These are phyloP conservation scores for Blastomyces parvus DNA, from an alignment of 2,329 filamentous ascomycete species.

Conservation along the genomic window DNA sequence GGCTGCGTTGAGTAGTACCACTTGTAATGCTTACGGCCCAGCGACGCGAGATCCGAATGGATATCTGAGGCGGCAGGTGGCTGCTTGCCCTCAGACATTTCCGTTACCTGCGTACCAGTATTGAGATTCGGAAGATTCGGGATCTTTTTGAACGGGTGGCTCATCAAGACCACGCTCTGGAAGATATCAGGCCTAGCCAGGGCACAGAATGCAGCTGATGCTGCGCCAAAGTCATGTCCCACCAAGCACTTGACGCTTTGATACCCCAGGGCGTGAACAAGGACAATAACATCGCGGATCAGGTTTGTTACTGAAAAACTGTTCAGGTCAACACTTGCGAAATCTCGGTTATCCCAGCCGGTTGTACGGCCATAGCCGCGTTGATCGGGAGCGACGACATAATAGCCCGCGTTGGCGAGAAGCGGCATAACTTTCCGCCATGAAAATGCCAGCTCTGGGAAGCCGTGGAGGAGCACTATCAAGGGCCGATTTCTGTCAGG, in stretches of 20 bases:
- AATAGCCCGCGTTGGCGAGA: constrained; percentile 52
- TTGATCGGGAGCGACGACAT: constrained; percentile 59
- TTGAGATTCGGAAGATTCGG: constrained; percentile 39
- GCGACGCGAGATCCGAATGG: constrained; percentile 46
- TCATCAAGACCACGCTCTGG: constrained; percentile 52
- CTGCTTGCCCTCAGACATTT: constrained; percentile 15
- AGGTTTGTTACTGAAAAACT: constrained; percentile 51
- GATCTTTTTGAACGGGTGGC: constrained; percentile 50
- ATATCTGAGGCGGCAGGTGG: constrained; percentile 36
- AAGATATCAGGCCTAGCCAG: constrained; percentile 58
- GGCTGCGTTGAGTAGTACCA: constrained; percentile 43
- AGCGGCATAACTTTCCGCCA: constrained; percentile 55
- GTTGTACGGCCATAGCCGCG: constrained; percentile 59
- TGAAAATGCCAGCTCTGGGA: constrained; percentile 59
- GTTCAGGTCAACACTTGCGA: constrained; percentile 45
- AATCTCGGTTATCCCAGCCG: constrained; percentile 47
- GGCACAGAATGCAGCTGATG: constrained; percentile 50
- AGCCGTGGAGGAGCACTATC: constrained; percentile 56
- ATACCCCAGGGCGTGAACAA: constrained; percentile 54
- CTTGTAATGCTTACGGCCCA: constrained; percentile 59
- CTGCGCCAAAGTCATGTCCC: constrained; percentile 59
- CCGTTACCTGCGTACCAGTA: constrained; percentile 18
- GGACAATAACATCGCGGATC: constrained; percentile 52
- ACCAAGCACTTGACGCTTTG: constrained; percentile 49
- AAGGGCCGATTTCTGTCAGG: constrained; percentile 41